phyloP scores from a whole-genome alignment of 805 yeast species.

The Wickerhamomyces rabaulensis region DNA sequence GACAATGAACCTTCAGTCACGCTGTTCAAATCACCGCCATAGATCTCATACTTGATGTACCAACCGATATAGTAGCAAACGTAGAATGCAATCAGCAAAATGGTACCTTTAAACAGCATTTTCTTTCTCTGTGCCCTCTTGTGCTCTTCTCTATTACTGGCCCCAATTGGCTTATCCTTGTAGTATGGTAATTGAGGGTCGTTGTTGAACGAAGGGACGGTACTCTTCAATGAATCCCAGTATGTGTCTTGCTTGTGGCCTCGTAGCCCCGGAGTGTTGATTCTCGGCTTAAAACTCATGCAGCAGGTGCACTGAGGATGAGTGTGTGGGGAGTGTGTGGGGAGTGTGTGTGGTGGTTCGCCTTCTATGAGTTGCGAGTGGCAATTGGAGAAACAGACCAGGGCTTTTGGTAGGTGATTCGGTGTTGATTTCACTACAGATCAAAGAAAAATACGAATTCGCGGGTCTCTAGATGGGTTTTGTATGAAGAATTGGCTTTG shows the following conservation, averaged over 20 bases:
- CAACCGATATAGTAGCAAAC: conserved; percentile 29
- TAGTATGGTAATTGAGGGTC: conserved; percentile 30
- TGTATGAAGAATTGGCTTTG: too few species aligned
- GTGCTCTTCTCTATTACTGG: conserved; percentile 10
- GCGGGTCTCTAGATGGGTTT: not conserved
- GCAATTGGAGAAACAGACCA: too few species aligned
- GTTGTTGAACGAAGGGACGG: not conserved
- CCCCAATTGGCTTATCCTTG: conserved; percentile 43
- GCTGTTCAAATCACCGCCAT: conserved; percentile 6
- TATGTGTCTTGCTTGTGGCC: not conserved
- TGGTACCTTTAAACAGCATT: conserved; percentile 41
- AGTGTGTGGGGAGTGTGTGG: not conserved
- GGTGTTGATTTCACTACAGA: too few species aligned
- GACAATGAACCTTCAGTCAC: conserved; percentile 34
- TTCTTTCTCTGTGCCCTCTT: conserved; percentile 18
- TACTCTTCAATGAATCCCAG: not conserved
- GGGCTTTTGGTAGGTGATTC: too few species aligned
- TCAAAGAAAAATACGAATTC: not conserved
- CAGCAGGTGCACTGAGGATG: not conserved
- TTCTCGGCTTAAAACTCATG: not conserved
- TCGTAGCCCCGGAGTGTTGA: not conserved
- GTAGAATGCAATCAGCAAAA: conserved; percentile 37
- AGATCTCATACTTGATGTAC: conserved; percentile 15
- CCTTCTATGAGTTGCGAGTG: not conserved
- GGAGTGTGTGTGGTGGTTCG: not conserved